Evolutionary conservation across 2,329 filamentous ascomycete genomes (phyloP), one percentile per base, ranked within the genome.

Genomic region (Penicillium brevicompactum): DNA sequence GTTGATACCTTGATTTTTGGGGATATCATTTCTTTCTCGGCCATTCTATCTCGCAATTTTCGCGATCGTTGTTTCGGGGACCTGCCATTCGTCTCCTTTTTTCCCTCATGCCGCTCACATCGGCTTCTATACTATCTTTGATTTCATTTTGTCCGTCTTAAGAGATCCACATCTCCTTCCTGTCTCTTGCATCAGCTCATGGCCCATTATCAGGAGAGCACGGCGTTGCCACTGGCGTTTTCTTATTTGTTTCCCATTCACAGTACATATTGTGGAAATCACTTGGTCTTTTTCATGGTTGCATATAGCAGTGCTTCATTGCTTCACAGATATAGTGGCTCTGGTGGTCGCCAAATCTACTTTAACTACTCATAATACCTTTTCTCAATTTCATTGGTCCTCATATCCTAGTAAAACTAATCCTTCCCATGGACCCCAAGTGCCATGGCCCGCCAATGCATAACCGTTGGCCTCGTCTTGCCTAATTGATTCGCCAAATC

Each of bases 141-240:
- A 50, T 34, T 22, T 16, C 40, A 16, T 30, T 41, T 51, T 40
- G 49, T 24, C 48, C 41, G 31, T 52, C 46, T 49, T 30, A 44
- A 44, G 32, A 46, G 46, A 56, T 27, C n/a, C 43, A 43, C 49
- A 46, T 57, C 34, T 37, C 51, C 52, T 50, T 24, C 37, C 51
- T 53, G 51, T 62, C 46, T 59, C 55, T 59, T 61, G 60, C 59
- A 58, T 58, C 46, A 30, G 47, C 56, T 59, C 51, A 58, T 51
- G 46, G 61, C 47, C 58, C 53, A 56, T 57, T 57, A 27, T 51
- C 46, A 47, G 56, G 59, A 46, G 62, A 60, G 61, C 58, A 62
- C 57, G 66, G 66, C 54, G 63, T 68, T 61, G 55, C 55, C 48
- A 42, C 41, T 32, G 51, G 59, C 52, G 54, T 63, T 59, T 49